Conservation (phyloP, 192 early-diverging fungal genomes). For the Coemansia biformis region DNA sequence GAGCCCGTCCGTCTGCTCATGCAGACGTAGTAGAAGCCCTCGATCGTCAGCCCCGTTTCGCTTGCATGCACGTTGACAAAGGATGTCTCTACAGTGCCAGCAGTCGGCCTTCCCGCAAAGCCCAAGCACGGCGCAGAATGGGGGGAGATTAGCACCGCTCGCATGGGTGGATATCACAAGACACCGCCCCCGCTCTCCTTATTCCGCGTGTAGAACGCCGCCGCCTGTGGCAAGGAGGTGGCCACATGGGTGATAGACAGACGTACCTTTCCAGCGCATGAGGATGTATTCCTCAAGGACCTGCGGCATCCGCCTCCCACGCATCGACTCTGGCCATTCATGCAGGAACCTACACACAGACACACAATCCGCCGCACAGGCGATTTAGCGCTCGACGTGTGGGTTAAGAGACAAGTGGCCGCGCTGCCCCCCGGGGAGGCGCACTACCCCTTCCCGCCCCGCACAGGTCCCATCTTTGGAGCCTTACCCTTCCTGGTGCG, state of each 20-base stretch:
- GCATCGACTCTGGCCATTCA: constrained; percentile 22
- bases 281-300: constrained; percentile 59
- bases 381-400: background rate
- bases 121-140: too few species aligned
- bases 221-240: too few species aligned
- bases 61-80: constrained; percentile 54
- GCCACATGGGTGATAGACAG: too few species aligned
- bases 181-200: too few species aligned
- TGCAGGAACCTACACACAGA: constrained; percentile 21
- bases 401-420: too few species aligned
- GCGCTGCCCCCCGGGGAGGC: too few species aligned
- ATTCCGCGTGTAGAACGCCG: too few species aligned
- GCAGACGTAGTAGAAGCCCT: constrained; percentile 65
- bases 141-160: too few species aligned
- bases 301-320: constrained; percentile 46
- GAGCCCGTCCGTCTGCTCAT: constrained; percentile 55
- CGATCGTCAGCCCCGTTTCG: constrained; percentile 58
- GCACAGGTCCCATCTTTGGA: too few species aligned
- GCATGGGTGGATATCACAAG: too few species aligned
- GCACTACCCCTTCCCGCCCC: too few species aligned
- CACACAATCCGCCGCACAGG: constrained; percentile 22
- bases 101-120: too few species aligned
- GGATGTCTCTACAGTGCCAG: constrained; percentile 48
- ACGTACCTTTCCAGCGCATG: constrained; percentile 63
- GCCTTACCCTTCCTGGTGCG: constrained; percentile 24